A percentile compares a stretch with the other conserved stretches of the same genome.
These are phyloP conservation scores for Leccinum uliginosum DNA, from an alignment of 768 basidiomycete species.

Conservation along the genomic window DNA sequence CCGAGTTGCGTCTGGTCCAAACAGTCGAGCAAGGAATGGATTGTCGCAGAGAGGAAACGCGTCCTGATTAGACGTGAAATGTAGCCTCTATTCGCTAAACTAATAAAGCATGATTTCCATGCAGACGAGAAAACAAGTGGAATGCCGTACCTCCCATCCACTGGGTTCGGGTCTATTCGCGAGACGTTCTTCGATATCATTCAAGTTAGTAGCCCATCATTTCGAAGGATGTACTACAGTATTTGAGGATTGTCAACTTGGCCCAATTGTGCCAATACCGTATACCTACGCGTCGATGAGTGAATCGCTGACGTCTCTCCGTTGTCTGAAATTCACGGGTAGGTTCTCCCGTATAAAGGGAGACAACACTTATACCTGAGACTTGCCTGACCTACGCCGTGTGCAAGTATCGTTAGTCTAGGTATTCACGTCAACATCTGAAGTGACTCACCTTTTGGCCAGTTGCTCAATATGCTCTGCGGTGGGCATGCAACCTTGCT, in stretches of 20 bases:
- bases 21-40: constrained; percentile 55
- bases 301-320: constrained; percentile 82
- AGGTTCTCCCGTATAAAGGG: neutral
- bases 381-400: constrained; percentile 63
- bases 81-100: constrained; percentile 79
- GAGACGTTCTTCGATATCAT: constrained; percentile 56
- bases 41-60: constrained; percentile 63
- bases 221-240: constrained; percentile 82
- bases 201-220: constrained; percentile 68
- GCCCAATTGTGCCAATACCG: neutral
- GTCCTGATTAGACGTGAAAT: constrained; percentile 83
- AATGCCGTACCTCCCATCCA: constrained; percentile 70
- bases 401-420: constrained; percentile 6
- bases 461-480: constrained; percentile 39
- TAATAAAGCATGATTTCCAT: constrained; percentile 1
- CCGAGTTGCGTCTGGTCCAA: constrained; percentile 66
- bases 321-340: constrained; percentile 48
- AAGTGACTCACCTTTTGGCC: constrained; percentile 60
- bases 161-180: constrained; percentile 37
- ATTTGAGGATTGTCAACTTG: constrained; percentile 39
- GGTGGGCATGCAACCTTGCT: constrained; percentile 73
- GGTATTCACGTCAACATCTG: neutral
- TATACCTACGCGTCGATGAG: constrained; percentile 75
- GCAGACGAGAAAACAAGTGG: neutral
- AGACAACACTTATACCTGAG: constrained; percentile 56